Conservation (phyloP, 2,329 filamentous ascomycete genomes). For the Colletotrichum siamense region DNA sequence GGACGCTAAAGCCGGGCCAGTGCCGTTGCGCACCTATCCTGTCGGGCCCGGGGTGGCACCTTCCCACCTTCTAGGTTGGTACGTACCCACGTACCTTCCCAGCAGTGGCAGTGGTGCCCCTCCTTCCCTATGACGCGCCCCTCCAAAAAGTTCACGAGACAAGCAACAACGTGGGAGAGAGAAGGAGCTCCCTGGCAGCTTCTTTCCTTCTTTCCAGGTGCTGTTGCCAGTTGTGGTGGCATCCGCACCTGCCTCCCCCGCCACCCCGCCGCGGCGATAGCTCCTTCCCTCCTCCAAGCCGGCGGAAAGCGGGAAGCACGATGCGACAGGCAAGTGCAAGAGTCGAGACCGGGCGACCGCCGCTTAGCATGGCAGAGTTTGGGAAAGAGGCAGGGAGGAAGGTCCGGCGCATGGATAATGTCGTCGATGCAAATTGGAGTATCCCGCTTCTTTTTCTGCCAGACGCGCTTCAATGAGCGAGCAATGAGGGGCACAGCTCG, state of each 20-base stretch:
- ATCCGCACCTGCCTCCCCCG: background rate
- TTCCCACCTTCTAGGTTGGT: background rate
- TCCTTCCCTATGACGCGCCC: background rate
- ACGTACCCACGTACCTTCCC: too few species aligned
- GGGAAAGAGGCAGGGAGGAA: background rate
- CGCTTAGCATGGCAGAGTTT: background rate
- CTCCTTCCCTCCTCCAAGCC: background rate
- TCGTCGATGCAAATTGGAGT: background rate
- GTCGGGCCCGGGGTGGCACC: background rate
- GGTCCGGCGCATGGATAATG: background rate
- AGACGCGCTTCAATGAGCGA: constrained; percentile 4
- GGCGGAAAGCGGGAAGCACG: background rate
- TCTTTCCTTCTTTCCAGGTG: background rate
- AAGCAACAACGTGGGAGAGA: background rate
- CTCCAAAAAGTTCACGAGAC: background rate
- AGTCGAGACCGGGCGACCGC: background rate
- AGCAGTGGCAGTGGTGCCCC: background rate
- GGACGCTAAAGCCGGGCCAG: constrained; percentile 11
- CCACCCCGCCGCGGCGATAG: background rate
- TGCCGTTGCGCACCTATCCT: constrained; percentile 20
- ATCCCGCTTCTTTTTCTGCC: background rate
- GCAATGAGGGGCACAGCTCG: background rate
- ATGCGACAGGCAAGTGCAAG: background rate
- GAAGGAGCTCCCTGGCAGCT: background rate
- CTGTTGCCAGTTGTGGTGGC: background rate